Percentiles rank a stretch among this genome's conserved stretches.
phyloP scores from a whole-genome alignment of 768 basidiomycete genomes.

The Russula lepida region DNA sequence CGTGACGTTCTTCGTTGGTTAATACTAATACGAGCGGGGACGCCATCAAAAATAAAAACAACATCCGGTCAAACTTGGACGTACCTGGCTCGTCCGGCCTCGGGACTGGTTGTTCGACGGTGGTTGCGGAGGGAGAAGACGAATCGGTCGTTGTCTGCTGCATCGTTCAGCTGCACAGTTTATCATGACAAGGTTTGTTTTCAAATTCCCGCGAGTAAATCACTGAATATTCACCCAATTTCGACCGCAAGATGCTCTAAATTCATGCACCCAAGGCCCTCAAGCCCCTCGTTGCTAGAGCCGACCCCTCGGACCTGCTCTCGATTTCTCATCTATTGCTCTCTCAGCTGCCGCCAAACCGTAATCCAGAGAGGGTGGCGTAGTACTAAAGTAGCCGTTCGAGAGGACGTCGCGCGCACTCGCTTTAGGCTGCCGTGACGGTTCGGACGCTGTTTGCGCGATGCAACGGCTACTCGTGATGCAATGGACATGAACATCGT shows the following conservation, averaged over 20 bases:
- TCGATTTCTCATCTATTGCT: conserved; percentile 80
- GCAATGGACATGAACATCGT: conserved; percentile 99
- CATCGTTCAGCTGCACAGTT: conserved; percentile 70
- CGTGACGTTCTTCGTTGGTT: conserved; percentile 39
- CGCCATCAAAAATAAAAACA: not conserved
- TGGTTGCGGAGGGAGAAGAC: conserved; percentile 30
- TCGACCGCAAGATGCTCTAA: conserved; percentile 76
- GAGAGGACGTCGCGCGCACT: conserved; percentile 83
- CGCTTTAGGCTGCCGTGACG: conserved; percentile 81
- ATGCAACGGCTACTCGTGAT: conserved; percentile 98
- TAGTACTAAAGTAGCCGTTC: conserved; percentile 71
- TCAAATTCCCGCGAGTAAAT: conserved; percentile 24
- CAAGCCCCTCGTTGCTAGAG: conserved; percentile 95
- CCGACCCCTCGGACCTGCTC: conserved; percentile 90
- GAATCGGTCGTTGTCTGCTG: conserved; percentile 36
- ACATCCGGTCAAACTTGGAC: not conserved
- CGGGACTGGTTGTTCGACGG: conserved; percentile 21
- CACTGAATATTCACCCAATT: conserved; percentile 34
- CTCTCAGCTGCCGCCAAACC: conserved; percentile 76
- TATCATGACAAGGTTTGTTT: conserved; percentile 55
- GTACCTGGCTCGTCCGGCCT: conserved; percentile 22
- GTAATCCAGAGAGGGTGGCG: conserved; percentile 77
- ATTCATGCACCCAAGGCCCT: too few species aligned
- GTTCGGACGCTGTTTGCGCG: conserved; percentile 90
- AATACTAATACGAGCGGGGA: conserved; percentile 18